Conservation (phyloP, 768 basidiomycete genomes). For the Lactarius psammicola region DNA sequence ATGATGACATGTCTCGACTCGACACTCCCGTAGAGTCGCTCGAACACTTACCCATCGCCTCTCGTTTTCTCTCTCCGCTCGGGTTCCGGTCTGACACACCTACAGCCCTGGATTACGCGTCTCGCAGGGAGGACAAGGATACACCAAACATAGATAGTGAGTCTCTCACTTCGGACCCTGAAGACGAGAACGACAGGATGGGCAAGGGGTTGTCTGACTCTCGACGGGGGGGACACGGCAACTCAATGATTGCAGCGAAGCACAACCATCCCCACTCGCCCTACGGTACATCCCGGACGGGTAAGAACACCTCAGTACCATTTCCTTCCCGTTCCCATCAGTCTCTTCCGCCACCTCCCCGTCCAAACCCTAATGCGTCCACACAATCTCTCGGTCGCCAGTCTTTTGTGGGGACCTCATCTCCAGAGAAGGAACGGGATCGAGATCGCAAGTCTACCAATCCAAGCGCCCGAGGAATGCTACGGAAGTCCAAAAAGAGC, state of each 20-base stretch:
- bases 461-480: constrained; percentile 42
- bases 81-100: constrained; percentile 50
- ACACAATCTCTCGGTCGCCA: constrained; percentile 77
- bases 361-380: constrained; percentile 53
- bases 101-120: constrained; percentile 32
- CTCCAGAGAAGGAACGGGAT: constrained; percentile 40
- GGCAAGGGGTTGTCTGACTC: constrained; percentile 43
- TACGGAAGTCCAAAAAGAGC: constrained; percentile 70
- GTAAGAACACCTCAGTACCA: constrained; percentile 53
- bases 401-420: constrained; percentile 48
- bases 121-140: constrained; percentile 46
- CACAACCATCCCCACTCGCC: constrained; percentile 76
- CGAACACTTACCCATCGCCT: constrained; percentile 83
- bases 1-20: constrained; percentile 61
- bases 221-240: constrained; percentile 32
- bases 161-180: constrained; percentile 64
- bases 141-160: constrained; percentile 70
- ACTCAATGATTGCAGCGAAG: constrained; percentile 42
- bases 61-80: constrained; percentile 80
- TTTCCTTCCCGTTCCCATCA: constrained; percentile 81
- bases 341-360: constrained; percentile 67
- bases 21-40: constrained; percentile 68
- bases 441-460: constrained; percentile 44
- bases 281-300: constrained; percentile 53
- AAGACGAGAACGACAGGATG: constrained; percentile 60